Conservation (phyloP, 805 yeast species). For the Starmerella stigmatis region DNA sequence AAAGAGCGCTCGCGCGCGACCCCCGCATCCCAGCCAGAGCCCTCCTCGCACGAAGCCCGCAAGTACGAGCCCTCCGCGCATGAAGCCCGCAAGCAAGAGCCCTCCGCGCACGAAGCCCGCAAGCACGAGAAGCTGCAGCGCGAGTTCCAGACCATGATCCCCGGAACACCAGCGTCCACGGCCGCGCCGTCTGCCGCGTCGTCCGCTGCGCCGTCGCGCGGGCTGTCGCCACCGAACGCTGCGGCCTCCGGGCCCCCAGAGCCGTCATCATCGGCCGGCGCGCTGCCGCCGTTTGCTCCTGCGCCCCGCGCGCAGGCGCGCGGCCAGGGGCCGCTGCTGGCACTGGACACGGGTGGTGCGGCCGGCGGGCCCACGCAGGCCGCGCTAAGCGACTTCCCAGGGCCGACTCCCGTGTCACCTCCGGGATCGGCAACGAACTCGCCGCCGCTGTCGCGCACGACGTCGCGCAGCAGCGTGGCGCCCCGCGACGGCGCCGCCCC, state of each 20-base stretch:
- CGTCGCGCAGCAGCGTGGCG: background rate
- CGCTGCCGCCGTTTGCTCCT: no score
- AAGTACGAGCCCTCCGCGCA: background rate
- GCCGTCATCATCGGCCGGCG: no score
- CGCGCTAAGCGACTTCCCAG: no score
- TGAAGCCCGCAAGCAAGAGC: background rate
- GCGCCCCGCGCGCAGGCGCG: no score
- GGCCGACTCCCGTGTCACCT: background rate
- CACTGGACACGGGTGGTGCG: no score
- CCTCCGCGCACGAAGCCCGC: background rate
- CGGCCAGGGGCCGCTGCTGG: no score
- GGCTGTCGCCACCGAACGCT: background rate
- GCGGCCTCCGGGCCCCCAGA: no score
- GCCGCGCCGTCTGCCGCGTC: background rate
- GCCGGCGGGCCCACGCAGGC: no score
- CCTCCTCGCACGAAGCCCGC: background rate
- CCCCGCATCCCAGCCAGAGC: no score
- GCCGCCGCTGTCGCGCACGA: constrained; percentile 1
- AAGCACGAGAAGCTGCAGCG: constrained; percentile 3
- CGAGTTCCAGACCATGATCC: constrained; percentile 4
- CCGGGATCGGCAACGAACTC: background rate
- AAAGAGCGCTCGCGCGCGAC: background rate
- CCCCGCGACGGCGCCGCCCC: background rate
- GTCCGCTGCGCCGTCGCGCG: background rate
- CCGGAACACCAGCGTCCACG: background rate